These are phyloP conservation scores for Diaporthe sp. DNA, from an alignment of 2,329 filamentous ascomycete genomes.

Conservation along the genomic window DNA sequence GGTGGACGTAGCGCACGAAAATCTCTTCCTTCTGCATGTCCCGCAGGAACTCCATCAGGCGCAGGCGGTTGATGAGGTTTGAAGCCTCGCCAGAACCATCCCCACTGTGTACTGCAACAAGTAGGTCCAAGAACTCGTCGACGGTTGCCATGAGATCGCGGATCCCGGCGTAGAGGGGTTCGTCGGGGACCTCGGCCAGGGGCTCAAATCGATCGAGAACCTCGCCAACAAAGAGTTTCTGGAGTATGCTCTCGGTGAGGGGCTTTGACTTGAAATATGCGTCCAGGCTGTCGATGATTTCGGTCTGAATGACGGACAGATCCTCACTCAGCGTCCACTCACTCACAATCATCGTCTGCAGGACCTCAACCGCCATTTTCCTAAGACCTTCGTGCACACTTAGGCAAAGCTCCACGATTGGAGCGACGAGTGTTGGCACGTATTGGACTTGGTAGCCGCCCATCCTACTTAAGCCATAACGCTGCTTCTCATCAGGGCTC, in stretches of 20 bases:
- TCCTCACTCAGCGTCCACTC: constrained; percentile 98
- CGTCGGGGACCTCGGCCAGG: constrained; percentile 75
- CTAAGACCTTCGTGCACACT: constrained; percentile 95
- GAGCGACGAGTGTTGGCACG: constrained; percentile 90
- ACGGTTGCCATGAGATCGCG: constrained; percentile 86
- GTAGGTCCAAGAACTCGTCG: constrained; percentile 90
- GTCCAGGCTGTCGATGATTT: constrained; percentile 96
- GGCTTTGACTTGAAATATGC: constrained; percentile 90
- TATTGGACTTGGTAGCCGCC: constrained; percentile 99
- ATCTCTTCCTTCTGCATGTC: constrained; percentile 98
- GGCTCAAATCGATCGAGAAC: constrained; percentile 84
- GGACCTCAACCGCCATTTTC: constrained; percentile 89
- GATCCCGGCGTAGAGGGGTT: constrained; percentile 82
- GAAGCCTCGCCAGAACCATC: constrained; percentile 81
- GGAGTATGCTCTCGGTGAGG: constrained; percentile 87
- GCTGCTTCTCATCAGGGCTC: constrained; percentile 79
- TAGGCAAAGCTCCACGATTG: constrained; percentile 93
- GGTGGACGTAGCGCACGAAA: constrained; percentile 95
- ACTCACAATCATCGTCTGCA: constrained; percentile 98
- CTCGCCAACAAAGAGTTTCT: constrained; percentile 93
- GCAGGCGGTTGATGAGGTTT: constrained; percentile 87
- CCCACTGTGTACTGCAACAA: constrained; percentile 89
- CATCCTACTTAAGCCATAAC: constrained; percentile 86
- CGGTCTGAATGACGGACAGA: constrained; percentile 90
- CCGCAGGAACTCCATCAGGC: constrained; percentile 95